These are phyloP conservation scores for thale cress (Arabidopsis thaliana) DNA, from an alignment of 345 rosid species.

Conservation along the genomic window DNA sequence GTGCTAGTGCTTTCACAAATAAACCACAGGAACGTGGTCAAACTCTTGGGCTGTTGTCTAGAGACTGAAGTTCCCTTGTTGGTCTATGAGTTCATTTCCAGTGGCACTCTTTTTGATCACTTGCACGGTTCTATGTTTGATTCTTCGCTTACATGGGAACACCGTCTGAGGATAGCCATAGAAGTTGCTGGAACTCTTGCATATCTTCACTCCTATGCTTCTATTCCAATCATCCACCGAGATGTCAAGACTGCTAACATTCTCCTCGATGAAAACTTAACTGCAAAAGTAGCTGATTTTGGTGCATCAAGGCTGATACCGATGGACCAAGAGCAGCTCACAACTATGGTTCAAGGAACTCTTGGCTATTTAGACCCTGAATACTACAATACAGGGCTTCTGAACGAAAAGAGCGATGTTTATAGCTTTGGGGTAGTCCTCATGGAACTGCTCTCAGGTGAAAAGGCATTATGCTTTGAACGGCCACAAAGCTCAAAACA, in stretches of 20 bases:
- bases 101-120: constrained; percentile 44
- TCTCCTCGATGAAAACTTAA: constrained; percentile 45
- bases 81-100: constrained; percentile 45
- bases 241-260: constrained; percentile 54
- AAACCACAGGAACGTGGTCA: constrained; percentile 50
- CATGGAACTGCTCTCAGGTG: constrained; percentile 40
- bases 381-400: constrained; percentile 34
- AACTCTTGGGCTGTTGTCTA: constrained; percentile 50
- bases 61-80: constrained; percentile 51
- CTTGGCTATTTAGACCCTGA: constrained; percentile 53
- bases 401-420: constrained; percentile 53
- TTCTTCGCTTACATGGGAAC: constrained; percentile 37
- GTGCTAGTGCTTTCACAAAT: constrained; percentile 51
- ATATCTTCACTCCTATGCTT: constrained; percentile 49
- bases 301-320: constrained; percentile 54
- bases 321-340: constrained; percentile 36
- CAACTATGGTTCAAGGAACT: constrained; percentile 55
- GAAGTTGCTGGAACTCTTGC: constrained; percentile 48
- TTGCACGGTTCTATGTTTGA: constrained; percentile 22
- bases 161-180: constrained; percentile 44
- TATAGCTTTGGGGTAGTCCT: constrained; percentile 57
- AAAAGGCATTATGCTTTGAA: constrained; percentile 36
- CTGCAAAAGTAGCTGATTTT: constrained; percentile 54
- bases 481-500: constrained; percentile 32
- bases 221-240: constrained; percentile 47